A percentile compares a stretch with the other conserved stretches of the same genome.
Evolutionary conservation across 768 basidiomycete genomes (phyloP).

Genomic region (Neoboletus subvelutipes): DNA sequence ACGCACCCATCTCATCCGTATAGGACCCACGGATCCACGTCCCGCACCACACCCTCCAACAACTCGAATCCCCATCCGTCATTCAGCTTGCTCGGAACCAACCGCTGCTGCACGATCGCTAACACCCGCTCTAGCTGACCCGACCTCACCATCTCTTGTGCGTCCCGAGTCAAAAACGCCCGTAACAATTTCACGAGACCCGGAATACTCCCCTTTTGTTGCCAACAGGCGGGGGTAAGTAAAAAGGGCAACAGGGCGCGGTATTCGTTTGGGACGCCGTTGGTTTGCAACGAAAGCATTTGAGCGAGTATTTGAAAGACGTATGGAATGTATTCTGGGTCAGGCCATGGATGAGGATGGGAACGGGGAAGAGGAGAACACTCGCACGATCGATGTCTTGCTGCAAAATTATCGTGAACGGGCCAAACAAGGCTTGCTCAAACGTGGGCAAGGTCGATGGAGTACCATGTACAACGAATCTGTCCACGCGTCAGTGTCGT

Average conservation of each 20-base stretch:
- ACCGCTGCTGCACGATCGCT: constrained; percentile 85
- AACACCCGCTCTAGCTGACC: constrained; percentile 78
- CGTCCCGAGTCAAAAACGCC: constrained; percentile 77
- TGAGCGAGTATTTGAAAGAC: constrained; percentile 96
- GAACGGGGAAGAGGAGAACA: background rate
- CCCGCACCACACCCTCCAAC: constrained; percentile 69
- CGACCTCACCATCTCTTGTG: constrained; percentile 58
- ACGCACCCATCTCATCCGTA: too few species aligned
- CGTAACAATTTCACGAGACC: constrained; percentile 87
- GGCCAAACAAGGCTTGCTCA: constrained; percentile 79
- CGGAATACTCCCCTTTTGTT: constrained; percentile 92
- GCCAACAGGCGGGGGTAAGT: constrained; percentile 84
- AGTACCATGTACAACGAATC: constrained; percentile 77
- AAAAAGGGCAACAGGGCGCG: constrained; percentile 77
- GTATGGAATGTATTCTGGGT: constrained; percentile 87
- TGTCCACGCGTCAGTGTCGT: constrained; percentile 28
- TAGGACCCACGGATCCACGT: constrained; percentile 70
- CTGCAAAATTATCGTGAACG: constrained; percentile 84
- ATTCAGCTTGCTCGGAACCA: constrained; percentile 84
- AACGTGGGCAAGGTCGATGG: constrained; percentile 69
- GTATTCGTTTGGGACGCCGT: constrained; percentile 72
- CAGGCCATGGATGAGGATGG: background rate
- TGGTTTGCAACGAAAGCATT: constrained; percentile 81
- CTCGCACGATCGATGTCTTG: constrained; percentile 88
- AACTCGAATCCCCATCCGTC: constrained; percentile 93